phyloP scores from a whole-genome alignment of 805 yeast genomes.

The Ogataea methanolica region DNA sequence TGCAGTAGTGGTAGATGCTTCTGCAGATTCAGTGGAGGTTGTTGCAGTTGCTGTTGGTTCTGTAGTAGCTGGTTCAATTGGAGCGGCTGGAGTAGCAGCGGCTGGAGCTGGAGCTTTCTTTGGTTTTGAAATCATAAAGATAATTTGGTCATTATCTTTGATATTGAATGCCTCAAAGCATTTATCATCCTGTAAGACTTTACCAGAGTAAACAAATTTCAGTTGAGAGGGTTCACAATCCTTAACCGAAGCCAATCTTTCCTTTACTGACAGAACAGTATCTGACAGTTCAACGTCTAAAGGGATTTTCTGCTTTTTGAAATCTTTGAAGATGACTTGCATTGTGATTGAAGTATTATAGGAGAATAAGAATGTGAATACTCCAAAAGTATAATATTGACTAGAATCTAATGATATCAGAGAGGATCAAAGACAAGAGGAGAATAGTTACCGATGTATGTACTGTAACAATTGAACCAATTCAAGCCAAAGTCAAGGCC shows the following conservation, averaged over 20 bases:
- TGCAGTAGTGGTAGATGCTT: slow-evolving; percentile 17
- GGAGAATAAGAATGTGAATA: neutral
- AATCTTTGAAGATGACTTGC: slow-evolving; percentile 84
- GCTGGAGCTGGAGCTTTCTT: slow-evolving; percentile 30
- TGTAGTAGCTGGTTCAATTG: slow-evolving; percentile 21
- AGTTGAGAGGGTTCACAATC: slow-evolving; percentile 68
- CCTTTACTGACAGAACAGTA: slow-evolving; percentile 67
- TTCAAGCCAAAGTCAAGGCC: no score
- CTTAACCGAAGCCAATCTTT: slow-evolving; percentile 62
- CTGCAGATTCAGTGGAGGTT: slow-evolving; percentile 16
- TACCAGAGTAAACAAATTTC: slow-evolving; percentile 87
- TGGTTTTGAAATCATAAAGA: slow-evolving; percentile 79
- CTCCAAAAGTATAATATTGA: no score
- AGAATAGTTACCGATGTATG: no score
- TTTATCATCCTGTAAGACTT: slow-evolving; percentile 81
- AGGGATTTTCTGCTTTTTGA: slow-evolving; percentile 84
- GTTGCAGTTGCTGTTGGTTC: slow-evolving; percentile 20
- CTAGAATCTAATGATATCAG: no score
- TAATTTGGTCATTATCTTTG: slow-evolving; percentile 82
- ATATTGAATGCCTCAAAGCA: slow-evolving; percentile 67
- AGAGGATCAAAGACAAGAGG: no score
- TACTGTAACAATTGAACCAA: no score
- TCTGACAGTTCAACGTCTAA: slow-evolving; percentile 69
- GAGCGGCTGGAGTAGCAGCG: slow-evolving; percentile 20
- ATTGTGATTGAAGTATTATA: slow-evolving; percentile 31